Conservation (phyloP, 202 grass and related monocot genomes). For the Schoenoplectus triqueter region DNA sequence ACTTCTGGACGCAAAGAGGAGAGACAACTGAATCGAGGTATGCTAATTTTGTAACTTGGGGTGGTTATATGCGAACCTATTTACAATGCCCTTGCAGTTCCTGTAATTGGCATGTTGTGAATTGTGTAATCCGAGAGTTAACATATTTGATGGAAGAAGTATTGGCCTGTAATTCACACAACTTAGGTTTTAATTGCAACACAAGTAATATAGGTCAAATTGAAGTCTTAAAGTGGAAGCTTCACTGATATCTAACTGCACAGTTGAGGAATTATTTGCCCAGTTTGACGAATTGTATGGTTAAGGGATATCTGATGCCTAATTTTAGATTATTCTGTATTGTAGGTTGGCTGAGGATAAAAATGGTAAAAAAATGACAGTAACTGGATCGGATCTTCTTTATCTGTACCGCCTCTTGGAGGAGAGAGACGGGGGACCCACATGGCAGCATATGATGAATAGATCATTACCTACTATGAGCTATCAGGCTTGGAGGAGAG, state of each 20-base stretch:
- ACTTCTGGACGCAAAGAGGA: conserved; percentile 44
- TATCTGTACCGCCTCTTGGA: conserved; percentile 71
- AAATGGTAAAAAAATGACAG: conserved; percentile 48
- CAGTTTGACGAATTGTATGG: neutral
- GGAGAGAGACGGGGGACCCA: conserved; percentile 65
- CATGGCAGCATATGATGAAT: conserved; percentile 92
- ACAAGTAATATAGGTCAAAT: neutral
- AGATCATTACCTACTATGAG: conserved; percentile 60
- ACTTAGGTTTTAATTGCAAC: neutral
- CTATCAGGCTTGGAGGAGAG: conserved; percentile 91
- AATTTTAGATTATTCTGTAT: conserved; percentile 16
- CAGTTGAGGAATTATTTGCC: neutral
- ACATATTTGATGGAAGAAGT: conserved; percentile 6
- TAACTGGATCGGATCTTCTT: conserved; percentile 65
- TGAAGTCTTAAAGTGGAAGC: neutral
- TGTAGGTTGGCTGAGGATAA: conserved; percentile 49
- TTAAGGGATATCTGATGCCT: neutral
- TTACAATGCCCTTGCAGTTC: neutral
- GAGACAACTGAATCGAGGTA: conserved; percentile 34
- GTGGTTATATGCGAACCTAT: neutral
- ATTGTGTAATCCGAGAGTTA: neutral
- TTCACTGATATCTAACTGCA: neutral
- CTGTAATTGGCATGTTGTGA: neutral
- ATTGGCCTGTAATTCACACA: neutral
- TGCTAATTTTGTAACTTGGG: neutral